Percentiles rank a stretch among this genome's conserved stretches.
Conservation (phyloP, 2,329 filamentous ascomycete species). For the Dryadomyces sulphureus region DNA sequence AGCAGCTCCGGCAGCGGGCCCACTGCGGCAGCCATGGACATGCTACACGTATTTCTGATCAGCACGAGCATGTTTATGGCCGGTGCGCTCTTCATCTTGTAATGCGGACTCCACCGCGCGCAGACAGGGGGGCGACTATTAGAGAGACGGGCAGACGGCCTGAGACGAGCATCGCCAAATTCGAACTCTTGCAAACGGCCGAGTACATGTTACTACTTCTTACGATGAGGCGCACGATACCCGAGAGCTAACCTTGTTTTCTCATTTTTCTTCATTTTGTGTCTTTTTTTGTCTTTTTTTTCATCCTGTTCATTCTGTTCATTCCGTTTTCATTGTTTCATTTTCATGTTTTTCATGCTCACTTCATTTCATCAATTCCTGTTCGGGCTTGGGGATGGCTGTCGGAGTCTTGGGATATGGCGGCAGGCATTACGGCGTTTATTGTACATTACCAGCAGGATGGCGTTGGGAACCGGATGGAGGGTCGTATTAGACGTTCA, state of each 20-base stretch:
- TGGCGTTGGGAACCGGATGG: too few relatives aligned
- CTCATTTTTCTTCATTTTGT: not conserved
- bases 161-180: too few relatives aligned
- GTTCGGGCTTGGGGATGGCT: too few relatives aligned
- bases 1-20: not conserved
- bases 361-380: too few relatives aligned
- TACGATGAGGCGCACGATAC: not conserved
- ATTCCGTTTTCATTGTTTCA: not conserved
- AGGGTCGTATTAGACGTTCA: too few relatives aligned
- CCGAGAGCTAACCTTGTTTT: not conserved
- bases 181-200: not conserved
- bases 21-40: slow-evolving; percentile 3
- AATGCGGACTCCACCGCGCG: not conserved
- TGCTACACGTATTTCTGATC: slow-evolving; percentile 3
- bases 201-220: not conserved
- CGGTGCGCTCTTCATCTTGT: slow-evolving; percentile 7
- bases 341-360: not conserved
- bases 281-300: not conserved
- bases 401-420: too few relatives aligned
- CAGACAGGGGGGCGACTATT: not conserved
- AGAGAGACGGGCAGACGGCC: not conserved
- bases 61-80: slow-evolving; percentile 5
- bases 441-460: too few relatives aligned
- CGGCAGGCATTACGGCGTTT: too few relatives aligned
- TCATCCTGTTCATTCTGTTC: not conserved